phyloP scores from a whole-genome alignment of 345 rosid genomes.

The Turnera subulata region DNA sequence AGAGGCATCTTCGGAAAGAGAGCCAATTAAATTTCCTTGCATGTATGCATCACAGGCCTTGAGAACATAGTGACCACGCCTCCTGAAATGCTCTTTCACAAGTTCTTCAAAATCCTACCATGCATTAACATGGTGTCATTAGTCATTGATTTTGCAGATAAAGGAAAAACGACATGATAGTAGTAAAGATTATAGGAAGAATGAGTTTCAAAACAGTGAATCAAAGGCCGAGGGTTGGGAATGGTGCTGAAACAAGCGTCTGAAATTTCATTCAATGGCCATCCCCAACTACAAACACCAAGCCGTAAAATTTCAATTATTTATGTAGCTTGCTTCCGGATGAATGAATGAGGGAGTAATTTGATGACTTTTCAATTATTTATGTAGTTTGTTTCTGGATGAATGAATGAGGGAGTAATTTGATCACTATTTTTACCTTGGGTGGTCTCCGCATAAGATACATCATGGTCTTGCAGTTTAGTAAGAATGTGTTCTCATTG shows the following conservation, averaged over 20 bases:
- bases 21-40: slow-evolving; percentile 89
- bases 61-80: slow-evolving; percentile 79
- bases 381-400: neutral
- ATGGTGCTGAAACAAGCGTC: too few relatives aligned
- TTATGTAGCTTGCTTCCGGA: too few relatives aligned
- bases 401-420: neutral
- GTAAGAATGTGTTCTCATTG: slow-evolving; percentile 87
- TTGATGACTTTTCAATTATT: too few relatives aligned
- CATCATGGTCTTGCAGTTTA: slow-evolving; percentile 95
- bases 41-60: slow-evolving; percentile 90
- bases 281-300: too few relatives aligned
- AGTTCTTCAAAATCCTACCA: slow-evolving; percentile 79
- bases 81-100: slow-evolving; percentile 70
- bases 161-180: too few relatives aligned
- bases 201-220: too few relatives aligned
- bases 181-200: too few relatives aligned
- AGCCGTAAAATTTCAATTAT: too few relatives aligned
- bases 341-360: too few relatives aligned
- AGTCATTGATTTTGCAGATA: too few relatives aligned
- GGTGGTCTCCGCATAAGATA: slow-evolving; percentile 86
- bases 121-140: neutral
- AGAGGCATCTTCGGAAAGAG: slow-evolving; percentile 71
- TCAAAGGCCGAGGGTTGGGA: too few relatives aligned
- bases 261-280: too few relatives aligned
- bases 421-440: slow-evolving; percentile 40